These are phyloP conservation scores for Stachybotrys chlorohalonatus DNA, from an alignment of 2,329 filamentous ascomycete species.

Conservation along the genomic window DNA sequence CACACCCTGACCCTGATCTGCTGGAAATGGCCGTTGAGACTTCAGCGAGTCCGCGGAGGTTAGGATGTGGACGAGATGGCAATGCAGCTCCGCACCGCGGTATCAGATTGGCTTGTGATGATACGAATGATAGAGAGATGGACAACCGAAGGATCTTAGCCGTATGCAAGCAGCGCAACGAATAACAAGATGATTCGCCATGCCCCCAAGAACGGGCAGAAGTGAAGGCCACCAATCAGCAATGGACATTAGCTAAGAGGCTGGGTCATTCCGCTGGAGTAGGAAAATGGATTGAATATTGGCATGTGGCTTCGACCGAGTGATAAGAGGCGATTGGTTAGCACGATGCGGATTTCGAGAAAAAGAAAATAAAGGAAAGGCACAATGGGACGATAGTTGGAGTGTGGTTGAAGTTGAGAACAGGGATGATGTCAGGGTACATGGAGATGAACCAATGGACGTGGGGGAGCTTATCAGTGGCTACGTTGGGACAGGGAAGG, in stretches of 20 bases:
- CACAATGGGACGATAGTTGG: too few relatives aligned
- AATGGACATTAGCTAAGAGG: too few relatives aligned
- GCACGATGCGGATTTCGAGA: neutral
- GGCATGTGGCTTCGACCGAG: neutral
- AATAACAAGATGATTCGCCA: too few relatives aligned
- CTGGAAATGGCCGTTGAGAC: neutral
- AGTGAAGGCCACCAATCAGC: too few relatives aligned
- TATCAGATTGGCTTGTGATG: too few relatives aligned
- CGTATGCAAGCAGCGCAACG: too few relatives aligned
- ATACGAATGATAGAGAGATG: too few relatives aligned
- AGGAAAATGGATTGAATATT: conserved; percentile 1
- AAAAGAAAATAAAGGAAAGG: too few relatives aligned
- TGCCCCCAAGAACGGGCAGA: too few relatives aligned
- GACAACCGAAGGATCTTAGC: too few relatives aligned
- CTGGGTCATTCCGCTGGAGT: neutral
- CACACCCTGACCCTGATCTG: neutral
- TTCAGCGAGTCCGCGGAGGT: neutral
- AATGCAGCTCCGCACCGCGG: too few relatives aligned
- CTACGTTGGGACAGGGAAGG: conserved; percentile 1
- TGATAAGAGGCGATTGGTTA: neutral
- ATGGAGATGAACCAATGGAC: conserved; percentile 11
- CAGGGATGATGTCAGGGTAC: conserved; percentile 7
- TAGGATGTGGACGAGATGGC: conserved; percentile 1
- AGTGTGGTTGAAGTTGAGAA: neutral
- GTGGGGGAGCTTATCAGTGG: conserved; percentile 15